Percentiles rank a stretch among this genome's conserved stretches.
phyloP scores from a whole-genome alignment of 179 eudicot genomes.

The Silene noctiflora region DNA sequence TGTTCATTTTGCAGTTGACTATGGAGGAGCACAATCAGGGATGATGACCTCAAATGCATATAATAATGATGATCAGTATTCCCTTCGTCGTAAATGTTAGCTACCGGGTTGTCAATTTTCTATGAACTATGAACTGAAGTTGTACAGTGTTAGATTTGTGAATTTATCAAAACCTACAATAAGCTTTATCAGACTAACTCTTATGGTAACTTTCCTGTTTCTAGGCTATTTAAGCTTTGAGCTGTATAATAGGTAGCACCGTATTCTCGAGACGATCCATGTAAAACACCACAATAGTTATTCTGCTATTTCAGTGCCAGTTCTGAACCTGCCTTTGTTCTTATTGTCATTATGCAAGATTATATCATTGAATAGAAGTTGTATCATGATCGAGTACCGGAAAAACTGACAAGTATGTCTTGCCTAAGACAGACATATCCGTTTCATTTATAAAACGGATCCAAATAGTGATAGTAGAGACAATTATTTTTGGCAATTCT shows the following conservation, averaged over 20 bases:
- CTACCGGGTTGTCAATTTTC: constrained; percentile 1
- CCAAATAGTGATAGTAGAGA: no score
- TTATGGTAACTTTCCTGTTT: not conserved
- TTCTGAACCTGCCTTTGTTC: not conserved
- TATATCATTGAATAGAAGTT: no score
- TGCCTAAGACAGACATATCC: no score
- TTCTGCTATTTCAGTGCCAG: not conserved
- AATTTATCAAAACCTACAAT: not conserved
- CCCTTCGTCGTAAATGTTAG: constrained; percentile 12
- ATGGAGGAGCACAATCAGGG: constrained; percentile 19
- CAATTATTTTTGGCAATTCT: no score
- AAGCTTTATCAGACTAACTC: not conserved
- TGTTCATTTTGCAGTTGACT: constrained; percentile 14
- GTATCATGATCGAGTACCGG: no score
- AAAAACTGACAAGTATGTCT: no score
- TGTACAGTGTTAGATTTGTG: constrained; percentile 26
- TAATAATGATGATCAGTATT: constrained; percentile 19
- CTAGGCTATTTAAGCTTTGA: not conserved
- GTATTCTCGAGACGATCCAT: constrained; percentile 1
- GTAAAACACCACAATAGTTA: not conserved
- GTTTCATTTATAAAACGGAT: no score
- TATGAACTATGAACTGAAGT: constrained; percentile 19
- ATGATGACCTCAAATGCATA: constrained; percentile 16
- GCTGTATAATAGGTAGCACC: constrained; percentile 4
- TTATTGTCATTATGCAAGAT: no score